phyloP scores from a whole-genome alignment of 768 basidiomycete genomes.

The Tulasnella sp. region DNA sequence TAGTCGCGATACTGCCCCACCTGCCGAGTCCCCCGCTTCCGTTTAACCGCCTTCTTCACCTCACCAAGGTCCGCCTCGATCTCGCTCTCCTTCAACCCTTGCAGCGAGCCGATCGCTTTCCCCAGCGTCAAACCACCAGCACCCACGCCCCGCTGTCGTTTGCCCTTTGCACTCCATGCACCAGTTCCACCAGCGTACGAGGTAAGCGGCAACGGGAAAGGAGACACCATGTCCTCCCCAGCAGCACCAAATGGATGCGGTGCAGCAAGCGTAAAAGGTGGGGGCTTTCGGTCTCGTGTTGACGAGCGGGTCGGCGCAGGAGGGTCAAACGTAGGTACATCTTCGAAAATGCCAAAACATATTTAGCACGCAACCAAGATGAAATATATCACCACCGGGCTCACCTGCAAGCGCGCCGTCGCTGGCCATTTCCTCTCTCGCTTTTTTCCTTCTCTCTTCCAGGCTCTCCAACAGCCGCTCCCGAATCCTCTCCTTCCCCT shows the following conservation, averaged over 20 bases:
- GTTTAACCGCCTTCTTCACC: conserved; percentile 71
- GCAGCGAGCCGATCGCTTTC: conserved; percentile 61
- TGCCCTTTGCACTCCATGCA: conserved; percentile 27
- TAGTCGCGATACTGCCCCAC: conserved; percentile 20
- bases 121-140: conserved; percentile 48
- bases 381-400: conserved; percentile 31
- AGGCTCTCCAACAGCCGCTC: conserved; percentile 79
- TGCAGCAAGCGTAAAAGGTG: conserved; percentile 47
- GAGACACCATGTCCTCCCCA: conserved; percentile 81
- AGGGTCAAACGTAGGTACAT: conserved; percentile 20
- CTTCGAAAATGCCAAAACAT: neutral
- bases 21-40: conserved; percentile 37
- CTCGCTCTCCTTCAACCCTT: conserved; percentile 60
- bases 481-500: conserved; percentile 67
- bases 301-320: conserved; percentile 40
- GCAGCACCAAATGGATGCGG: conserved; percentile 76
- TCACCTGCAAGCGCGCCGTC: conserved; percentile 71
- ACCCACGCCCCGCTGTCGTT: conserved; percentile 39
- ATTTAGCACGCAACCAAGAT: neutral
- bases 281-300: conserved; percentile 29
- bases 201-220: conserved; percentile 70
- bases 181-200: conserved; percentile 34
- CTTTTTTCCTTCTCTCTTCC: conserved; percentile 71
- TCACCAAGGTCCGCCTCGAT: conserved; percentile 72
- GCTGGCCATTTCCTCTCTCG: conserved; percentile 84